Evolutionary conservation across 2,329 filamentous ascomycete genomes (phyloP).

Genomic region (Fusarium compactum): DNA sequence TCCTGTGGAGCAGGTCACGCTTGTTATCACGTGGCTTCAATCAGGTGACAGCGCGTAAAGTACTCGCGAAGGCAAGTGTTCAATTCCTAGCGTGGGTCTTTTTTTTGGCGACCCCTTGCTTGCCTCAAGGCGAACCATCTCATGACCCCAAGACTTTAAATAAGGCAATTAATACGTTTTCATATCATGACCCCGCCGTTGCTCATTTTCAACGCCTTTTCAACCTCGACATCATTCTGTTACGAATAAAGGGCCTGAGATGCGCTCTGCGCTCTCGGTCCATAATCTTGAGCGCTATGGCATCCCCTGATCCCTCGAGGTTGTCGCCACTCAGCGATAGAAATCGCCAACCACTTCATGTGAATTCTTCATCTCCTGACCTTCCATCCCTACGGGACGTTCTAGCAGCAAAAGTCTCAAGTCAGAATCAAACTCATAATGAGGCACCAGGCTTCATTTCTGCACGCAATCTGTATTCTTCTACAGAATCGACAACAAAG

Average conservation of each 20-base stretch:
- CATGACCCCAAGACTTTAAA: constrained; percentile 15
- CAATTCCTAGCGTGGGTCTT: not conserved
- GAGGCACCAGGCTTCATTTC: constrained; percentile 56
- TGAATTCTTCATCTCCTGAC: constrained; percentile 65
- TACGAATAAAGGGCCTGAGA: constrained; percentile 50
- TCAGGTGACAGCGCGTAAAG: constrained; percentile 52
- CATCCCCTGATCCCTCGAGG: constrained; percentile 50
- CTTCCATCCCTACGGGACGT: constrained; percentile 66
- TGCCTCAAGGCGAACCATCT: constrained; percentile 27
- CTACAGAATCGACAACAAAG: constrained; percentile 47
- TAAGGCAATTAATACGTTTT: constrained; percentile 26
- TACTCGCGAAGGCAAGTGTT: constrained; percentile 37
- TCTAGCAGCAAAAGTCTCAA: constrained; percentile 54
- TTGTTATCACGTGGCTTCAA: accelerated
- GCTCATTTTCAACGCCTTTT: constrained; percentile 10
- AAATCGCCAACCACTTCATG: constrained; percentile 49
- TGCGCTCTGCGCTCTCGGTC: constrained; percentile 62
- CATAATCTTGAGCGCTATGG: constrained; percentile 48
- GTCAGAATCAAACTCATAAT: constrained; percentile 50
- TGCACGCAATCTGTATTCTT: constrained; percentile 54
- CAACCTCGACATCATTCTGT: constrained; percentile 47
- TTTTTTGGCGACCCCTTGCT: constrained; percentile 22
- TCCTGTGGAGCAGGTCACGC: constrained; percentile 49
- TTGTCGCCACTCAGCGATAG: constrained; percentile 50
- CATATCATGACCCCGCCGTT: constrained; percentile 30